These are phyloP conservation scores for Xerocomus cyaneibrunnescens DNA, from an alignment of 1,284 basidiomycete genomes.

Conservation along the genomic window DNA sequence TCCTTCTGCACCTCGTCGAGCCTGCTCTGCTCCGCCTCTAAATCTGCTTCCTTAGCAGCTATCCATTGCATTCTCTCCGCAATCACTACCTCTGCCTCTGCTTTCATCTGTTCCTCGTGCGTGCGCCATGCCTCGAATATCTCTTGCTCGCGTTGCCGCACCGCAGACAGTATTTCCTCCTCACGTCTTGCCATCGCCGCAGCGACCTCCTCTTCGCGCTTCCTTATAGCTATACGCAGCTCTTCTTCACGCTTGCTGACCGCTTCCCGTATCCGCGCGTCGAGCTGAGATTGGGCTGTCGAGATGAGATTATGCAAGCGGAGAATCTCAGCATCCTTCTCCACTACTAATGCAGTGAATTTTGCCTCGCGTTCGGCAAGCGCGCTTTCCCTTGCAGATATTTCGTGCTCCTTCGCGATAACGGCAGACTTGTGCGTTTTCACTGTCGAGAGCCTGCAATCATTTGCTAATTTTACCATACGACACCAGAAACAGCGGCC, in stretches of 20 bases:
- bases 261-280: conserved; percentile 57
- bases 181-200: conserved; percentile 61
- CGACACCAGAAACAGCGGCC: background rate
- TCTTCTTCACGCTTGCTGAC: conserved; percentile 64
- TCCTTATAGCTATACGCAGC: conserved; percentile 59
- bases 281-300: conserved; percentile 42
- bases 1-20: conserved; percentile 46
- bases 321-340: conserved; percentile 60
- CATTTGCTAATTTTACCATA: conserved; percentile 1
- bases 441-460: conserved; percentile 54
- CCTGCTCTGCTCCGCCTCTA: conserved; percentile 51
- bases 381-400: conserved; percentile 55
- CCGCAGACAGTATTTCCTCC: conserved; percentile 70
- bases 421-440: conserved; percentile 61
- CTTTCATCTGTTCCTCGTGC: conserved; percentile 55
- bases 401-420: conserved; percentile 59
- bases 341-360: conserved; percentile 44
- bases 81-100: conserved; percentile 48
- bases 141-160: conserved; percentile 65
- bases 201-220: conserved; percentile 70
- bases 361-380: conserved; percentile 56
- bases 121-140: conserved; percentile 63
- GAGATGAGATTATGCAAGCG: conserved; percentile 47
- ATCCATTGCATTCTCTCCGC: conserved; percentile 58
- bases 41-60: conserved; percentile 48